Base-by-base conservation (phyloP, 2,329 filamentous ascomycete genomes). In the Colletotrichum phormii region DNA sequence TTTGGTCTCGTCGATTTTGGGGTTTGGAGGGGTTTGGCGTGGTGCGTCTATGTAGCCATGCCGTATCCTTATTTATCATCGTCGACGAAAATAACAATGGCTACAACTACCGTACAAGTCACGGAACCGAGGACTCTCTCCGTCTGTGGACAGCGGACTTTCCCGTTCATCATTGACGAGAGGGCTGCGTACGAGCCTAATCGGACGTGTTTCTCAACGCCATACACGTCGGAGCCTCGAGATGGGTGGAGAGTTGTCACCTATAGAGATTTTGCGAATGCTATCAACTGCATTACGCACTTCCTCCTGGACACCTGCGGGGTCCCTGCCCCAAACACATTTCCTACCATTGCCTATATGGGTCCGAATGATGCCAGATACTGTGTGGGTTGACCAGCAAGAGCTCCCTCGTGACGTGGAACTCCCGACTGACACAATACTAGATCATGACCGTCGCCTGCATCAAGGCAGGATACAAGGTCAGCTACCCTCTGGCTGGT, bases 331-430 rank as follows among this genome's bases (percentile, higher is more conserved):
- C 78, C 77, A 70, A 69, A 77, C 64, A 65, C 75, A 1, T 75
- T 81, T 60, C 82, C 82, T 1, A 86, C 84, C 0, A 79, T 87
- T 29, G 83, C 84, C 2, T 88, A 86, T 75, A 82, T 87, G 51
- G 86, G 85, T 0, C 84, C 83, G 0, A 84, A 82, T 61, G 84
- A 86, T 74, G 58, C 83, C 4, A 76, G 84, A 49, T 84, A 85
- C 49, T 75, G 78, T 7, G 70, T 72, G 24, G 26, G 66, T 55
- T 13, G n/a, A 18, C 7, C 22, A 75, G 78, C 1, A 46, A 70
- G 1, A 42, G 42, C 2, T 3, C 3, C 1, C 3, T 6, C 2
- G 1, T 1, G 2, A 2, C 3, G 4, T 29, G 15, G 9, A n/a
- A 1, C 13, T 11, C 7, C 18, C 18, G 7, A 18, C 60, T 72